Evolutionary conservation across 2,329 filamentous ascomycete species (phyloP).

Genomic region (Pyrenophora tritici-repentis): DNA sequence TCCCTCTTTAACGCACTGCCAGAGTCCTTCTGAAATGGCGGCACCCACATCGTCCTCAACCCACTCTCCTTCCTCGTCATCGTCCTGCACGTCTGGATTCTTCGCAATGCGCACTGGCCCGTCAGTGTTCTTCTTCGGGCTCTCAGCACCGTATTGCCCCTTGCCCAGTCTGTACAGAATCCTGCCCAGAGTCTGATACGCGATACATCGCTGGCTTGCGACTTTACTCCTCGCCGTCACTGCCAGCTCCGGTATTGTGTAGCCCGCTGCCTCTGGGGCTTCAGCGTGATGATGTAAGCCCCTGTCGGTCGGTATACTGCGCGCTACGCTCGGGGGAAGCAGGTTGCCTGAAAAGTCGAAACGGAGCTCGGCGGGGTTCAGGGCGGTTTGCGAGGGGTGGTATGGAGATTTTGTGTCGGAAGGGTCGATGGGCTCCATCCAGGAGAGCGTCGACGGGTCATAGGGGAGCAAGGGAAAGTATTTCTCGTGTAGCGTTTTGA

Average conservation of each 20-base stretch:
- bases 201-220: conserved; percentile 84
- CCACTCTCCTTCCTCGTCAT: conserved; percentile 36
- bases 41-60: conserved; percentile 48
- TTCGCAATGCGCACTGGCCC: conserved; percentile 54
- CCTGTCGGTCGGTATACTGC: conserved; percentile 73
- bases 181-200: conserved; percentile 87
- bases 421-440: conserved; percentile 76
- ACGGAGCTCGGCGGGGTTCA: conserved; percentile 77
- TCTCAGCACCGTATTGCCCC: conserved; percentile 68
- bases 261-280: conserved; percentile 90
- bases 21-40: conserved; percentile 73
- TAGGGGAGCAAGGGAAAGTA: conserved; percentile 90
- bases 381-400: conserved; percentile 72
- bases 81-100: conserved; percentile 43
- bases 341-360: conserved; percentile 87
- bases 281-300: conserved; percentile 93
- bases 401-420: conserved; percentile 73
- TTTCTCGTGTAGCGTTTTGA: conserved; percentile 81
- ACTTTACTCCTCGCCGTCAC: conserved; percentile 80
- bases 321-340: conserved; percentile 74
- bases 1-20: conserved; percentile 77
- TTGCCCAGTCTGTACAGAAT: conserved; percentile 81
- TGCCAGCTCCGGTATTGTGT: conserved; percentile 86
- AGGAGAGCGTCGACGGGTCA: conserved; percentile 83
- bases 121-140: conserved; percentile 43